These are phyloP conservation scores for Metschnikowia hibisci DNA, from an alignment of 805 yeast genomes.

Conservation along the genomic window DNA sequence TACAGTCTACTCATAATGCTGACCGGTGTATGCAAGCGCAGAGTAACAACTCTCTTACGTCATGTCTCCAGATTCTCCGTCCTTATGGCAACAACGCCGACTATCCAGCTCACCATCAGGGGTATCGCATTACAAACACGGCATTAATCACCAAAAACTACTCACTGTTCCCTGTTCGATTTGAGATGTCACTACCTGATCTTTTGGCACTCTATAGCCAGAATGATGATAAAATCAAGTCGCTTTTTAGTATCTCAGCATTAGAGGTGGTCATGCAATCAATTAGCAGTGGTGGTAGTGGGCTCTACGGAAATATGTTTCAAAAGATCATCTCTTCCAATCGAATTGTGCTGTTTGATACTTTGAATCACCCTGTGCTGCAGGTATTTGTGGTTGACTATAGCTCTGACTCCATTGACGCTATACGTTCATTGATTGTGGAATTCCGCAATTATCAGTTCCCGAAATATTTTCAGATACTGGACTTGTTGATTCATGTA, in stretches of 20 bases:
- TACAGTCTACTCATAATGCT: slow-evolving; percentile 45
- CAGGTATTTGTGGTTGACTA: slow-evolving; percentile 64
- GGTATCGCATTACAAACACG: slow-evolving; percentile 48
- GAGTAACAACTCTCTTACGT: slow-evolving; percentile 33
- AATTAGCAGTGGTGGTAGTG: slow-evolving; percentile 4
- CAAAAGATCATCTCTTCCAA: slow-evolving; percentile 57
- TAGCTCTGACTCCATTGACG: slow-evolving; percentile 46
- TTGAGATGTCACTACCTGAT: slow-evolving; percentile 41
- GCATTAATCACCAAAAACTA: slow-evolving; percentile 47
- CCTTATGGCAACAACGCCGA: slow-evolving; percentile 55
- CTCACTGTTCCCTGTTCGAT: slow-evolving; percentile 56
- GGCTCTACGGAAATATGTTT: slow-evolving; percentile 53
- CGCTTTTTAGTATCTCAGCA: slow-evolving; percentile 36
- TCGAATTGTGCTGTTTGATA: slow-evolving; percentile 71
- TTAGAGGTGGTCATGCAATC: slow-evolving; percentile 27
- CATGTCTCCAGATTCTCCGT: slow-evolving; percentile 45
- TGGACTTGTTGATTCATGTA: slow-evolving; percentile 50
- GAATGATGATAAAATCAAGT: slow-evolving; percentile 17
- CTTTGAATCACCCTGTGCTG: slow-evolving; percentile 81
- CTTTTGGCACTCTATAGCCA: slow-evolving; percentile 29
- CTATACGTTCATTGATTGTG: slow-evolving; percentile 56
- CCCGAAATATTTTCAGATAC: slow-evolving; percentile 64
- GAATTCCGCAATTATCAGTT: slow-evolving; percentile 45
- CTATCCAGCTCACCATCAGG: slow-evolving; percentile 37
- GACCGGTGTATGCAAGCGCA: slow-evolving; percentile 40